These are phyloP conservation scores for Jimgerdemannia lactiflua DNA, from an alignment of 192 early-diverging fungal species.

Conservation along the genomic window DNA sequence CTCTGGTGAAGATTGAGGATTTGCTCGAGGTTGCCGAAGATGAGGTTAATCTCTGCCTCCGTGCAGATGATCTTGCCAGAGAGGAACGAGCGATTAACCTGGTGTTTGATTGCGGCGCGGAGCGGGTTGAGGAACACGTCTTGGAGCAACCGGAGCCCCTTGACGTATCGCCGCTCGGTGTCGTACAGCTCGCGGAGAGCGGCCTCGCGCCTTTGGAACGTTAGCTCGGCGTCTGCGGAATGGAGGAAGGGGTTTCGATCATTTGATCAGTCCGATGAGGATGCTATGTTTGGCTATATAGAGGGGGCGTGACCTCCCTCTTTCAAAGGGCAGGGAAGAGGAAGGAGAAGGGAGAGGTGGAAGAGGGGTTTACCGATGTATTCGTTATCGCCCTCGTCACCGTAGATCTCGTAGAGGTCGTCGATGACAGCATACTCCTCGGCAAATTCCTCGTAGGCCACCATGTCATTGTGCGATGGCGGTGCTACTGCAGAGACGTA, in stretches of 20 bases:
- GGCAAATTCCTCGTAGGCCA: background rate
- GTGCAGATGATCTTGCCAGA: constrained; percentile 14
- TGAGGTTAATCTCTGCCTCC: constrained; percentile 10
- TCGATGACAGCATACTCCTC: background rate
- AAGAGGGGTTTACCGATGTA: background rate
- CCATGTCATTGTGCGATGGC: background rate
- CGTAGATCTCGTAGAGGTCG: background rate
- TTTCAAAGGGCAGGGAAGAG: too few relatives aligned
- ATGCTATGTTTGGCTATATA: too few relatives aligned
- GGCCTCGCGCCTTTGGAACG: background rate
- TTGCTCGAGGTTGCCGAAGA: constrained; percentile 11
- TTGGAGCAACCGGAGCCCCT: background rate
- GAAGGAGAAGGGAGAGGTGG: too few relatives aligned
- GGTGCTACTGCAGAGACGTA: background rate
- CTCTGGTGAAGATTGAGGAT: constrained; percentile 6
- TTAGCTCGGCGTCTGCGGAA: background rate
- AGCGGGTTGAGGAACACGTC: background rate
- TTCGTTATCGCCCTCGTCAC: background rate
- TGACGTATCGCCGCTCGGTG: background rate
- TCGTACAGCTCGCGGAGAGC: background rate
- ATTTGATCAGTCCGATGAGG: background rate
- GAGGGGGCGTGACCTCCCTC: too few relatives aligned
- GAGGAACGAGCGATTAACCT: constrained; percentile 6
- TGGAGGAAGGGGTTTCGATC: background rate
- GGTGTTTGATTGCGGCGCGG: background rate